Evolutionary conservation across 768 basidiomycete species (phyloP), one percentile per base, ranked within the genome.

Genomic region (Boletus sensibilis): DNA sequence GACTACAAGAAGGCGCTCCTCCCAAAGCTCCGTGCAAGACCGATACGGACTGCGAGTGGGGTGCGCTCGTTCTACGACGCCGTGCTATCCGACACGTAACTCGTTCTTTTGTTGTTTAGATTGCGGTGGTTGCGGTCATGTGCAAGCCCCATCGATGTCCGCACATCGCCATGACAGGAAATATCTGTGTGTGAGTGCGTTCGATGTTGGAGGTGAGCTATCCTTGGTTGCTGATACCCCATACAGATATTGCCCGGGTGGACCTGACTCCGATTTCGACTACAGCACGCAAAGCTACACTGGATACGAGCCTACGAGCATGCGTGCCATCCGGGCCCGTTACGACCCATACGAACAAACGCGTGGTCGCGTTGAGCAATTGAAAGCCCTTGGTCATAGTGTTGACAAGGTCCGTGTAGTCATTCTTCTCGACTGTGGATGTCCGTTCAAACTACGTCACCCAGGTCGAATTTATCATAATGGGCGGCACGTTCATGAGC

Each of bases 401-500:
- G 96, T 98, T 4, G 97, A 98, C 74, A 99, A 98, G 82, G 94
- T 93, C 51, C 40, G 64, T 52, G 5, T 14, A n/a, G 20, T 56
- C 20, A 10, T n/a, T n/a, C 12, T 40, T 20, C n/a, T 33, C 16
- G 11, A 37, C 10, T 42, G 27, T 39, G 20, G 31, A 41, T 27
- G 29, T 51, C 43, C 34, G 39, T 16, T 25, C 29, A 31, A n/a
- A 23, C 20, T 10, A 50, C 33, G 29, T 21, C 35, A 38, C 48
- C 35, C 51, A 91, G 90, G 88, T 93, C 31, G 91, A 92, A 64
- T 90, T 87, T 63, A 98, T 97, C 61, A 81, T 96, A 58, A 98
- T 98, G 97, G 97, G 97, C 23, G 97, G 97, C 43, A 99, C 97
- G 12, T 99, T 99, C 73, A 98, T 99, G 94, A 98, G 95, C 68